phyloP scores from a whole-genome alignment of 352 stramenopile species.

The Thalassiosira mediterranea region DNA sequence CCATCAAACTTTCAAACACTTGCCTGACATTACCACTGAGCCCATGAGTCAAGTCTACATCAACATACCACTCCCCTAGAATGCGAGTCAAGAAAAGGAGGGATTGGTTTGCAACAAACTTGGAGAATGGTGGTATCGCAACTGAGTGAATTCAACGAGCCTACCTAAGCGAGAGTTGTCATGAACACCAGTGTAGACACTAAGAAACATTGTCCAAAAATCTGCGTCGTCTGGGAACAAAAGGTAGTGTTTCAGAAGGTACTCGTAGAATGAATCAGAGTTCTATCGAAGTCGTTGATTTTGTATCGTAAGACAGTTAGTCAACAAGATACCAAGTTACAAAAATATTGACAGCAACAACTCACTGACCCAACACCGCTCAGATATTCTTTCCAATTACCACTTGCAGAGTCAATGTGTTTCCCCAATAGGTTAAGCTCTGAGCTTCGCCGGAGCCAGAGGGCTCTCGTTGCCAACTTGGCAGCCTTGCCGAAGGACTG shows the following conservation, averaged over 20 bases:
- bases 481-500: conserved; percentile 70
- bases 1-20: conserved; percentile 89
- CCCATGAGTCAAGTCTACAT: conserved; percentile 78
- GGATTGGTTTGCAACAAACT: too few relatives aligned
- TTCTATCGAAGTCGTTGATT: conserved; percentile 89
- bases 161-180: conserved; percentile 65
- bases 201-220: conserved; percentile 89
- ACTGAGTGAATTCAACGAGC: too few relatives aligned
- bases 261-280: conserved; percentile 96
- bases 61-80: conserved; percentile 84
- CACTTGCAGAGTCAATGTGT: conserved; percentile 91
- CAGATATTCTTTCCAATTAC: conserved; percentile 84
- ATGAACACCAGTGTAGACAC: conserved; percentile 75
- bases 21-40: conserved; percentile 45
- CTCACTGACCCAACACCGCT: too few relatives aligned
- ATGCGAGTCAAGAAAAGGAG: too few relatives aligned
- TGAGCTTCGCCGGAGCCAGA: conserved; percentile 78
- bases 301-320: too few relatives aligned
- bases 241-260: conserved; percentile 93
- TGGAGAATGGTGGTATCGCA: too few relatives aligned
- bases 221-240: conserved; percentile 90
- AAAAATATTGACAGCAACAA: too few relatives aligned
- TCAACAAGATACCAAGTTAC: too few relatives aligned
- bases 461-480: conserved; percentile 66
- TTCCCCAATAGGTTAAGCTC: conserved; percentile 92